phyloP scores from a whole-genome alignment of 164 flowering plant species.

The Chloranthus sessilifolius region DNA sequence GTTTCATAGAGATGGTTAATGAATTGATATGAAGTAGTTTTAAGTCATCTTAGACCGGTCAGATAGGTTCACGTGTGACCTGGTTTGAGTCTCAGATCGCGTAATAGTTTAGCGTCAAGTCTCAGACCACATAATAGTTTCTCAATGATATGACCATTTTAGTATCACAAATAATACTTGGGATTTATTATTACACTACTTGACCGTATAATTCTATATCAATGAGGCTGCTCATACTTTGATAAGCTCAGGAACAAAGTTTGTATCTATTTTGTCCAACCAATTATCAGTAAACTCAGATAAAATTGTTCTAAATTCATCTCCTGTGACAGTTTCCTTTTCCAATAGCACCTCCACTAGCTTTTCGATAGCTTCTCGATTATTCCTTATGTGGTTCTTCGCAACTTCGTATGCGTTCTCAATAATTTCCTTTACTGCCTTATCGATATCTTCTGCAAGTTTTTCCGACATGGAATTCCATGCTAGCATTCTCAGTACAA shows the following conservation, averaged over 20 bases:
- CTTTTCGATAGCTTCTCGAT: conserved; percentile 29
- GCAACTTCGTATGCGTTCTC: conserved; percentile 59
- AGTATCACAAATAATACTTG: too few species aligned
- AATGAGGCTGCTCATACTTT: conserved; percentile 21
- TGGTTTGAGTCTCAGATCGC: too few species aligned
- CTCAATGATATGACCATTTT: too few species aligned
- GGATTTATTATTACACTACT: too few species aligned
- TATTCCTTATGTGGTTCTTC: conserved; percentile 44
- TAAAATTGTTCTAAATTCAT: conserved; percentile 65
- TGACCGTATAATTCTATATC: too few species aligned
- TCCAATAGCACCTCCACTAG: conserved; percentile 63
- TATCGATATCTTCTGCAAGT: conserved; percentile 65
- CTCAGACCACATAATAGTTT: too few species aligned
- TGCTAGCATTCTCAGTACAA: conserved; percentile 63
- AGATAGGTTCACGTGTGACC: too few species aligned
- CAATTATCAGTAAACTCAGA: conserved; percentile 40
- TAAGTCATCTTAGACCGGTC: too few species aligned
- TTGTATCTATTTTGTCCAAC: conserved; percentile 7
- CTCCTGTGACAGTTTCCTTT: conserved; percentile 67
- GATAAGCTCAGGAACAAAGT: conserved; percentile 24
- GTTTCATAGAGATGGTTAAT: too few species aligned
- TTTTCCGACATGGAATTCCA: conserved; percentile 75
- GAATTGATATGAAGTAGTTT: too few species aligned
- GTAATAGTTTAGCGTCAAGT: too few species aligned
- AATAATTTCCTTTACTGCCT: conserved; percentile 33